phyloP scores from a whole-genome alignment of 2,329 filamentous ascomycete species.

The Trichoderma endophyticum region DNA sequence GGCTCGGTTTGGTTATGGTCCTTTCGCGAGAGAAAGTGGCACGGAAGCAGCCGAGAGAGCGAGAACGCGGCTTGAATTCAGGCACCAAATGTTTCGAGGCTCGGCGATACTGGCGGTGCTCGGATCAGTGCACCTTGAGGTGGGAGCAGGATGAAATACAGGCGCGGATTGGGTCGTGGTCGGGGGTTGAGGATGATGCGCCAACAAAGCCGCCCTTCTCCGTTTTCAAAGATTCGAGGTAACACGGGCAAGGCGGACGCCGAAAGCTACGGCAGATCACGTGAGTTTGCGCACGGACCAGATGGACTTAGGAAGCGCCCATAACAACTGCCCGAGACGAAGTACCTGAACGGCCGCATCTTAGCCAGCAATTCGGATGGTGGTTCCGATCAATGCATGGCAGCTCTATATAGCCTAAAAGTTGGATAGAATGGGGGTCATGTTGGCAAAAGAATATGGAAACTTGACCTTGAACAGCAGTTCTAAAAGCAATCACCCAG shows the following conservation, averaged over 20 bases:
- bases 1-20: background rate
- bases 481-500: background rate
- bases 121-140: background rate
- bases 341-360: background rate
- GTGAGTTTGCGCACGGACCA: constrained; percentile 32
- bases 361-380: background rate
- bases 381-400: background rate
- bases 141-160: background rate
- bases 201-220: constrained; percentile 19
- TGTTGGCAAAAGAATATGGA: background rate
- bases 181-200: constrained; percentile 16
- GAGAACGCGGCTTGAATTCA: background rate
- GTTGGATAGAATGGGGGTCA: background rate
- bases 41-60: background rate
- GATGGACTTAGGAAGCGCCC: background rate
- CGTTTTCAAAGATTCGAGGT: constrained; percentile 17
- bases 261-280: constrained; percentile 27
- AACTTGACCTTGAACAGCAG: background rate
- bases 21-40: background rate
- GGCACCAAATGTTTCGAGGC: background rate
- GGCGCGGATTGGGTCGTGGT: background rate
- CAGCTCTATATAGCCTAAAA: background rate
- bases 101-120: background rate
- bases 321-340: background rate
- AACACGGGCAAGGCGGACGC: constrained; percentile 12